Conservation (phyloP, 352 stramenopile species). For the Peronosclerospora sorghi region DNA sequence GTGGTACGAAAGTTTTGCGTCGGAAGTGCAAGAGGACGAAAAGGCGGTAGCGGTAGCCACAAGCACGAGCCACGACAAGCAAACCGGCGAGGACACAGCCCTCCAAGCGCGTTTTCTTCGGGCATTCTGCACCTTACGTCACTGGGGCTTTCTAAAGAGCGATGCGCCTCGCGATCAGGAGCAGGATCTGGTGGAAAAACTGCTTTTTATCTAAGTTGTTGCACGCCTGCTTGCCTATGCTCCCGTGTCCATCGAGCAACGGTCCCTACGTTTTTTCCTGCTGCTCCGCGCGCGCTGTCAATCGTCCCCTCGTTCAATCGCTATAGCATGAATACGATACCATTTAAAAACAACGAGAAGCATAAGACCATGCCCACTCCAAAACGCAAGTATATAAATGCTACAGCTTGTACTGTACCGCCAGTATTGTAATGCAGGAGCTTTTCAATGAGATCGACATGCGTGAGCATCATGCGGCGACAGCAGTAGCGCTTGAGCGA, state of each 20-base stretch:
- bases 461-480: conserved; percentile 97
- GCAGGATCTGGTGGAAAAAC: conserved; percentile 60
- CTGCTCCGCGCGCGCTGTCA: conserved; percentile 15
- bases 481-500: conserved; percentile 99
- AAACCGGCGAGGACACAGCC: conserved; percentile 12
- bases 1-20: conserved; percentile 56
- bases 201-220: conserved; percentile 74
- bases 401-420: conserved; percentile 30
- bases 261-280: too few species aligned
- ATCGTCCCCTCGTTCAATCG: conserved; percentile 74
- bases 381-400: background rate
- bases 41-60: background rate
- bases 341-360: background rate
- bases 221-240: too few species aligned
- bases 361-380: background rate
- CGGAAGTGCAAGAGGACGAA: conserved; percentile 22
- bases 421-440: conserved; percentile 99
- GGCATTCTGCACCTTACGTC: conserved; percentile 49
- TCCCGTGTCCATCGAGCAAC: too few species aligned
- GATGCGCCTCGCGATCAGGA: conserved; percentile 27
- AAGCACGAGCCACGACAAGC: conserved; percentile 12
- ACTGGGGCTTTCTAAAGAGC: conserved; percentile 59
- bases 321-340: conserved; percentile 20
- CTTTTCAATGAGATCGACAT: conserved; percentile 99
- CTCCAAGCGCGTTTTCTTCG: conserved; percentile 60